Evolutionary conservation across 805 yeast species (phyloP), one percentile per base, ranked within the genome.

Genomic region (Candida xyloterini): DNA sequence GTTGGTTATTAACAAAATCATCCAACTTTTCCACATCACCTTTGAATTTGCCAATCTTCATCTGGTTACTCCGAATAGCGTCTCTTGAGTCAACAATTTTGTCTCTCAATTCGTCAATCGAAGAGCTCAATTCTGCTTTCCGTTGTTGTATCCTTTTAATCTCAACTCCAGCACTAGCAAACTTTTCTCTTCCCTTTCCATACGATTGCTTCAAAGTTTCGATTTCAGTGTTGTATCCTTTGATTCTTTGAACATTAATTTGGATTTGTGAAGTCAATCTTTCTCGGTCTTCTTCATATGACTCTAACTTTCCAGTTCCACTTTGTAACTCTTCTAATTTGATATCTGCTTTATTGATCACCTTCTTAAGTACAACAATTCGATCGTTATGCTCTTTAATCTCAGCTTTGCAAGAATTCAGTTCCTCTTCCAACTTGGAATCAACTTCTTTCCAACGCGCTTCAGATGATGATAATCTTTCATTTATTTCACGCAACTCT

Each of bases 291-390:
- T 59, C 60, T 15, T 60, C 50, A 15, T 68, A 57, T 2, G 62
- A 45, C 15, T 59, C 60, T 21, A 63, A 52, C 48, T 56, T 67
- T 5, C 73, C 71, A 14, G 56, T 53, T 22, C 68, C 65, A 38
- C 69, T 72, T 7, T 68, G 70, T 37, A 70, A 63, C 15, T 74
- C 79, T 14, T 60, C 65, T 13, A 78, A 50, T 36, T 67, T 66
- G 26, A 62, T 56, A 27, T 62, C 64, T 4, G 70, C 44, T 22
- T 66, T 60, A 36, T 57, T 59, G 4, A 64, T 56, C 28, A 65
- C 47, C 35, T 43, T 46, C 23, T 52, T 44, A 30, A 53, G 27
- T 30, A 46, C n/a, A 22, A 42, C 40, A 10, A 44, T 44, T 37
- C 52, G 38, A 38, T 26, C 40, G 35, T 43, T 39, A 6, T 14